These are phyloP conservation scores for Diaporthe ilicicola DNA, from an alignment of 2,329 filamentous ascomycete genomes.

Conservation along the genomic window DNA sequence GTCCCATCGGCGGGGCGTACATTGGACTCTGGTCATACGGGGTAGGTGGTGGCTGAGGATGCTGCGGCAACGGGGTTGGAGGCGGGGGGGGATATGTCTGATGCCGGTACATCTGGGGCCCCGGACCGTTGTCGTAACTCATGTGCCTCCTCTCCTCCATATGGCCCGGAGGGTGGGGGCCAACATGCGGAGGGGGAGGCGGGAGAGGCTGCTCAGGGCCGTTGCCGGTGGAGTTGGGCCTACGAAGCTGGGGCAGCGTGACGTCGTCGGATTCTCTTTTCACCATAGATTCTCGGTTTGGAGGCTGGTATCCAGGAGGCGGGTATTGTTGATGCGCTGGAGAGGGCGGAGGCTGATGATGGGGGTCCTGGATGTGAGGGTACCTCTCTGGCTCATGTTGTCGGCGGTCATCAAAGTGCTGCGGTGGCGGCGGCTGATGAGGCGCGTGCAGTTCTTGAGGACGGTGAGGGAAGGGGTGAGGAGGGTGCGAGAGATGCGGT, in stretches of 20 bases:
- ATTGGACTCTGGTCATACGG: constrained; percentile 44
- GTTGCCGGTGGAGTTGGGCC: constrained; percentile 61
- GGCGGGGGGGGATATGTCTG: constrained; percentile 52
- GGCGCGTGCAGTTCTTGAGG: constrained; percentile 47
- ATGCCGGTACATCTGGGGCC: constrained; percentile 54
- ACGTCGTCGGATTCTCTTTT: constrained; percentile 65
- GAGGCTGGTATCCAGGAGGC: constrained; percentile 47
- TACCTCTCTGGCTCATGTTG: constrained; percentile 60
- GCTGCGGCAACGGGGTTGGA: constrained; percentile 45
- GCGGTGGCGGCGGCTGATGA: constrained; percentile 36
- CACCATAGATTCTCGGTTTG: constrained; percentile 58
- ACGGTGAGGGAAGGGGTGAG: constrained; percentile 49
- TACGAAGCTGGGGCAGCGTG: constrained; percentile 52
- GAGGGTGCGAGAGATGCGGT: constrained; percentile 36
- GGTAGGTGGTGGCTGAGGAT: constrained; percentile 43
- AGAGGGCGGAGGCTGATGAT: constrained; percentile 50
- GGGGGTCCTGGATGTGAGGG: constrained; percentile 61
- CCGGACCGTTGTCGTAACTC: constrained; percentile 59
- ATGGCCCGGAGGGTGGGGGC: constrained; percentile 46
- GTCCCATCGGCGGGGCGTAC: constrained; percentile 41
- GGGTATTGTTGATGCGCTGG: constrained; percentile 42
- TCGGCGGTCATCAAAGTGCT: constrained; percentile 38
- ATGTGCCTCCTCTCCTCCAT: constrained; percentile 61
- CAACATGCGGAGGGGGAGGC: constrained; percentile 33
- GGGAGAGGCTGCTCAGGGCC: constrained; percentile 48